A percentile compares a stretch with the other conserved stretches of the same genome.
Conservation (phyloP, 768 basidiomycete genomes). For the Suillus occidentalis region DNA sequence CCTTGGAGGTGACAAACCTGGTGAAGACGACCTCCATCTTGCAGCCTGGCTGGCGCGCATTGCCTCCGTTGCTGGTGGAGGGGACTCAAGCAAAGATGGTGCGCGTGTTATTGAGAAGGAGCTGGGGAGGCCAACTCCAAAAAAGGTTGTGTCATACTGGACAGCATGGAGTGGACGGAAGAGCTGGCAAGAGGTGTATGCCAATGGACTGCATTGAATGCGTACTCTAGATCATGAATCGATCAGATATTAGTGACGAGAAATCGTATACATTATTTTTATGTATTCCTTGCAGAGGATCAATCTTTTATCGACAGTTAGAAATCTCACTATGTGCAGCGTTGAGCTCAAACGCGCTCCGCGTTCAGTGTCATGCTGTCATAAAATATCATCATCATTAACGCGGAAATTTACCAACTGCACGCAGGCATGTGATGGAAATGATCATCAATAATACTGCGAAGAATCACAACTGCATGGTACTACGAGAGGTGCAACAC, state of each 20-base stretch:
- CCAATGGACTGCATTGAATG: slow-evolving; percentile 41
- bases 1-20: slow-evolving; percentile 45
- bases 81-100: slow-evolving; percentile 28
- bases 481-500: neutral
- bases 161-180: slow-evolving; percentile 43
- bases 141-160: slow-evolving; percentile 43
- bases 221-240: neutral
- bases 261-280: neutral
- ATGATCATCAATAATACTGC: neutral
- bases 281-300: neutral
- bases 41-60: slow-evolving; percentile 54
- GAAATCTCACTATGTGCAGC: neutral
- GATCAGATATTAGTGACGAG: neutral
- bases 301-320: neutral
- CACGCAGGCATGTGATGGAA: neutral
- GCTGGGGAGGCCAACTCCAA: slow-evolving; percentile 37
- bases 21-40: slow-evolving; percentile 58
- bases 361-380: neutral
- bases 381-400: neutral
- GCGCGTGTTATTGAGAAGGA: slow-evolving; percentile 39
- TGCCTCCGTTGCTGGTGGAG: slow-evolving; percentile 37
- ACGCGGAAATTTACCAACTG: neutral
- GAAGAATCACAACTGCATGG: neutral
- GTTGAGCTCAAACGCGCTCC: neutral
- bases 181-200: slow-evolving; percentile 48